phyloP scores from a whole-genome alignment of 1,284 basidiomycete genomes.

The Laetiporus sulphureus region DNA sequence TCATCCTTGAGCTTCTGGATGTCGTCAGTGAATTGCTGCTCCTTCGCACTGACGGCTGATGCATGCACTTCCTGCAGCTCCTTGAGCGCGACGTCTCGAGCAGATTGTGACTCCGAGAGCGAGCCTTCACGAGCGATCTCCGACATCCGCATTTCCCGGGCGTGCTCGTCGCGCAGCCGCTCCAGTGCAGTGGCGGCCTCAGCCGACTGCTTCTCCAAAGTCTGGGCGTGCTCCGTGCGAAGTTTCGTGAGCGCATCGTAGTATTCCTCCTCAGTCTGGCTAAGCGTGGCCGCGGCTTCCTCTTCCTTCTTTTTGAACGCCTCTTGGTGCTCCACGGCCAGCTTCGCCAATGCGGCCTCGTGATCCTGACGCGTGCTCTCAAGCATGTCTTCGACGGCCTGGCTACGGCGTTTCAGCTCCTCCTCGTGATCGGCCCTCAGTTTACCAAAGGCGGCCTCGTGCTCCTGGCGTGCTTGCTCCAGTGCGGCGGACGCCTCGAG shows the following conservation, averaged over 20 bases:
- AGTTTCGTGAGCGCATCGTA: constrained; percentile 71
- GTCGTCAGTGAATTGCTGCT: constrained; percentile 54
- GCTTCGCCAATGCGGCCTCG: constrained; percentile 34
- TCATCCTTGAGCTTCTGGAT: constrained; percentile 57
- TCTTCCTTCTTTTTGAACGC: constrained; percentile 55
- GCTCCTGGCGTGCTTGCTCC: constrained; percentile 25
- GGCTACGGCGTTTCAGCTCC: constrained; percentile 24
- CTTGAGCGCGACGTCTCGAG: constrained; percentile 50
- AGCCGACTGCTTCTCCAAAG: constrained; percentile 49
- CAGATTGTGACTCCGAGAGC: constrained; percentile 65
- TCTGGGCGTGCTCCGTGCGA: constrained; percentile 58
- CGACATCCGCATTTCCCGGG: constrained; percentile 55
- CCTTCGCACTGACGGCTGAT: constrained; percentile 57
- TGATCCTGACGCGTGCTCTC: constrained; percentile 28
- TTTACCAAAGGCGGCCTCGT: constrained; percentile 29
- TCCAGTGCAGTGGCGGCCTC: constrained; percentile 57
- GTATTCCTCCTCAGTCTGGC: constrained; percentile 72
- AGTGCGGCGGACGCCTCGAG: constrained; percentile 22
- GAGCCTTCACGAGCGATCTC: constrained; percentile 72
- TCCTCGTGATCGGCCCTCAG: constrained; percentile 32
- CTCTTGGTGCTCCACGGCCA: constrained; percentile 48
- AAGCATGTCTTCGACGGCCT: constrained; percentile 27
- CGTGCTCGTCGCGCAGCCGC: constrained; percentile 67
- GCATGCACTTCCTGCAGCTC: constrained; percentile 64
- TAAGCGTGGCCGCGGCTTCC: constrained; percentile 43